Percentiles rank a stretch among this genome's conserved stretches.
phyloP scores from a whole-genome alignment of 1,284 basidiomycete species.

The Leccinum griseonigrum region DNA sequence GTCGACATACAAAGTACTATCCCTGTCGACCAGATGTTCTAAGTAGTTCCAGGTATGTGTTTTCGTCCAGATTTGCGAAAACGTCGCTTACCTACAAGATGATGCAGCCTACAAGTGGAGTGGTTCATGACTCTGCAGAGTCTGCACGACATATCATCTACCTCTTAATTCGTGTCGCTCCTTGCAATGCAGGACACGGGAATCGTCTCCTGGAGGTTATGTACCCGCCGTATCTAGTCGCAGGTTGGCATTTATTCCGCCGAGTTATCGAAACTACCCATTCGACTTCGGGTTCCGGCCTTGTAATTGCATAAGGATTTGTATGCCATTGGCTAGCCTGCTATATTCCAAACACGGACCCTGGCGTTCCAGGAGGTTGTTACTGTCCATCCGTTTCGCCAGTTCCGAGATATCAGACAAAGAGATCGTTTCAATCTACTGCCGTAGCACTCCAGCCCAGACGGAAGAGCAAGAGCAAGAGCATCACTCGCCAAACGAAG shows the following conservation, averaged over 20 bases:
- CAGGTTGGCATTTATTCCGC: background rate
- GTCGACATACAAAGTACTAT: slow-evolving; percentile 48
- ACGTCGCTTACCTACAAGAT: background rate
- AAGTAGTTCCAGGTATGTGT: slow-evolving; percentile 9
- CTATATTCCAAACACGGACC: too few relatives aligned
- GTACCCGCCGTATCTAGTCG: background rate
- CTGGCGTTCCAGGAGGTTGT: background rate
- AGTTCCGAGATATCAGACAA: background rate
- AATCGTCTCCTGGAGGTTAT: background rate
- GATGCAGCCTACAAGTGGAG: background rate
- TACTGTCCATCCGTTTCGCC: background rate
- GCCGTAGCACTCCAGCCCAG: too few relatives aligned
- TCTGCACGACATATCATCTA: background rate
- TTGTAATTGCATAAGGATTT: background rate
- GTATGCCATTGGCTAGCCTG: background rate
- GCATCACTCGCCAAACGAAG: too few relatives aligned
- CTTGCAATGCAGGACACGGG: background rate
- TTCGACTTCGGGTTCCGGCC: background rate
- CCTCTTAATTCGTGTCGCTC: background rate
- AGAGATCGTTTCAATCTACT: too few relatives aligned
- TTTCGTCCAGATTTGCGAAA: background rate
- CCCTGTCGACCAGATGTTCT: slow-evolving; percentile 44
- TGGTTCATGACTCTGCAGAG: background rate
- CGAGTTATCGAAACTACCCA: background rate
- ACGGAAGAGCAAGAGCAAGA: too few relatives aligned